Base-by-base conservation (phyloP, 202 grass and related monocot genomes). In the Zoysia matrella region DNA sequence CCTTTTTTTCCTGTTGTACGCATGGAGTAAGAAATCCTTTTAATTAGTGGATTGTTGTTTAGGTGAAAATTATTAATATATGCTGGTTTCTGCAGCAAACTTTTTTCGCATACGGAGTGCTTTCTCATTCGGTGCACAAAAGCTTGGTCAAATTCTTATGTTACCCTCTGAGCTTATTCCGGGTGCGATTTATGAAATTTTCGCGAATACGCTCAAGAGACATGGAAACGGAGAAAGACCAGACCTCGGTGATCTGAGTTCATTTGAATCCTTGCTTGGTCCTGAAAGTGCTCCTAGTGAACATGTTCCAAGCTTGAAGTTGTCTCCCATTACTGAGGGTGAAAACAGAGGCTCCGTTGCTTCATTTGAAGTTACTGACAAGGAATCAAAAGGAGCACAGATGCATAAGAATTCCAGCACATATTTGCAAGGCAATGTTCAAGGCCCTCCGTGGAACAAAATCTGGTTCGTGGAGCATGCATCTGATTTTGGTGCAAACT, bases 121-220 rank as follows among this genome's bases (percentile, higher is more conserved):
- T 80, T 95, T 95, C 51, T 79, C 93, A 36, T 88, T 82, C 8
- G 96, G 91, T 72, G 87, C 91, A 22, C 83, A 80, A 56, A 92
- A 85, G 62, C 92, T 99, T 56, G 85, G 96, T 64, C 61, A 74
- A 61, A 89, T 99, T 83, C 96, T 95, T 64, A 77, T 82, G 74
- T 87, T 84, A 76, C 80, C 89, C 60, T 50, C 61, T 8, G 74
- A 87, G 82, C 13, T 12, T 62, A 70, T 95, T 73, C 48, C 77
- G 2, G 63, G 72, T 15, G 85, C 71, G 84, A 67, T 99, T 8
- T 71, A 57, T 71, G 52, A 40, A 12, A 92, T 94, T 75, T 99
- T 99, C 8, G 47, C 14, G 50, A 92, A 87, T 75, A 99, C 91
- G 0, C 77, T 96, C 16, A 51, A 62, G 49, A 90, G 75, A 54